phyloP scores from a whole-genome alignment of 208 protist species.

The Leishmania aethiopica region DNA sequence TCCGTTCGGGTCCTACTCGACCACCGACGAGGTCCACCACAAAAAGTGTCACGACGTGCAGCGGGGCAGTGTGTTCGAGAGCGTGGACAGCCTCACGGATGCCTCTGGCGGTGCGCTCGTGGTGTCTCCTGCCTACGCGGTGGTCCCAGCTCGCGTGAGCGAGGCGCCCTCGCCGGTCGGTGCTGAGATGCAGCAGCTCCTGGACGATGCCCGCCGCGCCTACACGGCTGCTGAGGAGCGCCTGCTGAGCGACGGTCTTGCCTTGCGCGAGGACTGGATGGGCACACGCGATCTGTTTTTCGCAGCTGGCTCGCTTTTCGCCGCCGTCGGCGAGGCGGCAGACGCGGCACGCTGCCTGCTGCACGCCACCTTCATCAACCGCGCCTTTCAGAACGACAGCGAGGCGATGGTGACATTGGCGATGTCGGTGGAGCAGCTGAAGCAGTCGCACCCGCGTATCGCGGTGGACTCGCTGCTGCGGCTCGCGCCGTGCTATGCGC shows the following conservation, averaged over 20 bases:
- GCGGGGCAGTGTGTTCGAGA: not conserved
- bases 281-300: constrained; percentile 62
- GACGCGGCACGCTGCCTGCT: constrained; percentile 60
- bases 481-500: constrained; percentile 44
- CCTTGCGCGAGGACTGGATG: constrained; percentile 67
- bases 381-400: constrained; percentile 58
- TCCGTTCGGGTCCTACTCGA: constrained; percentile 7
- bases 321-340: constrained; percentile 40
- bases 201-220: constrained; percentile 33
- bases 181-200: constrained; percentile 18
- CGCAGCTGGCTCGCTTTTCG: constrained; percentile 70
- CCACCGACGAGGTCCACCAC: constrained; percentile 4
- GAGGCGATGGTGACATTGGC: constrained; percentile 49
- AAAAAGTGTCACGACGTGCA: not conserved
- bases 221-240: constrained; percentile 46
- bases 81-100: not conserved
- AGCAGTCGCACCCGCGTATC: constrained; percentile 52
- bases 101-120: not conserved
- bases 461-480: constrained; percentile 57
- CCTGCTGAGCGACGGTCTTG: constrained; percentile 52
- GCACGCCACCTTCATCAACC: constrained; percentile 73
- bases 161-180: not conserved
- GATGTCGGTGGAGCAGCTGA: constrained; percentile 59
- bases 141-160: not conserved
- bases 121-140: not conserved